phyloP scores from a whole-genome alignment of 176 grass and related monocot genomes.

The Echinochloa phyllopogon region DNA sequence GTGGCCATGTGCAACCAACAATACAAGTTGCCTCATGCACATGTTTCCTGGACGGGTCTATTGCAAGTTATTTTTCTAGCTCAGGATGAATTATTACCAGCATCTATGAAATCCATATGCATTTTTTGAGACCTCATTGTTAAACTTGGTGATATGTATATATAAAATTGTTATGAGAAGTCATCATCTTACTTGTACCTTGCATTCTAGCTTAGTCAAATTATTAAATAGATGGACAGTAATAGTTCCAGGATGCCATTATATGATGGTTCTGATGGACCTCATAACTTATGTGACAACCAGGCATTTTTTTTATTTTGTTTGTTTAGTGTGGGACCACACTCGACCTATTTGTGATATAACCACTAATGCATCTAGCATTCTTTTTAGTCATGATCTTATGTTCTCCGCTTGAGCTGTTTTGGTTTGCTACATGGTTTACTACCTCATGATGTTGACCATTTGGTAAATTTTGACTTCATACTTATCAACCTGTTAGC shows the following conservation, averaged over 20 bases:
- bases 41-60: constrained; percentile 15
- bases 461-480: background rate
- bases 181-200: constrained; percentile 1
- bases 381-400: background rate
- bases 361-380: background rate
- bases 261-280: background rate
- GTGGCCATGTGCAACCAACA: constrained; percentile 6
- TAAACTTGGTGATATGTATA: background rate
- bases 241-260: constrained; percentile 7
- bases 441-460: constrained; percentile 13
- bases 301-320: background rate
- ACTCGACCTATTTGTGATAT: background rate
- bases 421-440: constrained; percentile 8
- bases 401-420: background rate
- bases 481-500: background rate
- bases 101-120: constrained; percentile 6
- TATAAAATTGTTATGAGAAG: background rate
- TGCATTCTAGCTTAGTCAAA: constrained; percentile 9
- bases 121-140: background rate
- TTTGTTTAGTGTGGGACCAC: background rate
- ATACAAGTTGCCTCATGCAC: background rate
- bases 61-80: background rate
- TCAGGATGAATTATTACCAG: background rate
- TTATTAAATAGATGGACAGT: constrained; percentile 6
- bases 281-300: background rate